Evolutionary conservation across 2,329 filamentous ascomycete species (phyloP).

Genomic region (Paraconiothyrium brasiliense): DNA sequence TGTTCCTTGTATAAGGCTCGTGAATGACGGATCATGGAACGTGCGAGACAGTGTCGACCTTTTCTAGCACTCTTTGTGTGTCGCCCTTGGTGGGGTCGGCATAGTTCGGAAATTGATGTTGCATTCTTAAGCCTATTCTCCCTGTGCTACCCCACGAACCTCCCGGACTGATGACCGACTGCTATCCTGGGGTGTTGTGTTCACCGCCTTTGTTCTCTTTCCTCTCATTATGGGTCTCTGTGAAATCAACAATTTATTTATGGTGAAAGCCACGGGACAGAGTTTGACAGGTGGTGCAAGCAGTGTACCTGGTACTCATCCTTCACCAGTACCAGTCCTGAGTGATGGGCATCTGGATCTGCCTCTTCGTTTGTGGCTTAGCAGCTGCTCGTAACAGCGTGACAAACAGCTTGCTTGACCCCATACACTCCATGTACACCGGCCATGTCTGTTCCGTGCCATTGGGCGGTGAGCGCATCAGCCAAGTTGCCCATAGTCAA

Average conservation of each 20-base stretch:
- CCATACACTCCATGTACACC: too few species aligned
- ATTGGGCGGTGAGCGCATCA: too few species aligned
- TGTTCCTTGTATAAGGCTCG: conserved; percentile 16
- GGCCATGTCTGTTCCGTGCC: too few species aligned
- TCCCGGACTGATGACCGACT: background rate
- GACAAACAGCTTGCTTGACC: too few species aligned
- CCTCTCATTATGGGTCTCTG: background rate
- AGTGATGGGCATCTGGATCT: too few species aligned
- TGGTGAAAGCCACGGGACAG: background rate
- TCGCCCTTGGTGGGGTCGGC: conserved; percentile 4
- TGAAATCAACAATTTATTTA: conserved; percentile 2
- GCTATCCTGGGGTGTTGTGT: background rate
- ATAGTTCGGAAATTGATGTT: conserved; percentile 9
- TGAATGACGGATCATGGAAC: conserved; percentile 13
- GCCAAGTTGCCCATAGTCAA: too few species aligned
- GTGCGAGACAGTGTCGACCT: conserved; percentile 19
- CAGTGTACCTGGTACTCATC: too few species aligned
- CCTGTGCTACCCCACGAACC: conserved; percentile 5
- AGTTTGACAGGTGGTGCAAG: conserved; percentile 4
- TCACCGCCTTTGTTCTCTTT: background rate
- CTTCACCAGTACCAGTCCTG: too few species aligned
- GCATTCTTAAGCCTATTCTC: conserved; percentile 10
- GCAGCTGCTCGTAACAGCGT: too few species aligned
- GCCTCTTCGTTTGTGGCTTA: too few species aligned
- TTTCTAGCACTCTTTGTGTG: conserved; percentile 17